Evolutionary conservation across 139 green algal species (phyloP), one percentile per base, ranked within the genome.

Genomic region (Spirogloea muscicola): DNA sequence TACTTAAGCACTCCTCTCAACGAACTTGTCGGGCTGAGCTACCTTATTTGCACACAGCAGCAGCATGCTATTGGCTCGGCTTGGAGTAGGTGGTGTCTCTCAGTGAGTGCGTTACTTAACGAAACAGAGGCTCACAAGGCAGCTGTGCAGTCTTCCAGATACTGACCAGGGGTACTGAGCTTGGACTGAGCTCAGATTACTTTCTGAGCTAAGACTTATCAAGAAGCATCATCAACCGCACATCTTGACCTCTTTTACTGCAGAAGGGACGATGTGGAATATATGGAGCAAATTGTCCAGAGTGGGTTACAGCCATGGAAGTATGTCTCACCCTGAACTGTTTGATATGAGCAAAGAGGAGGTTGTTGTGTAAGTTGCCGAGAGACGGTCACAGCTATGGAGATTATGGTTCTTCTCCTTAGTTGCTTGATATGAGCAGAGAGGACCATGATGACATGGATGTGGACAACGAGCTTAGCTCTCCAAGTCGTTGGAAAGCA

Each of bases 251-350:
- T 72, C 5, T 55, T 68, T 18, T 57, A 16, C 25, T 65, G 42
- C 65, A 74, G 65, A 21, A 67, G 31, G 34, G 33, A 21, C n/a
- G 44, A 38, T 42, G 60, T 9, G 70, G 70, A 0, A 77, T 79
- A 13, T 79, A 79, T 68, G 70, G 70, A 0, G 33, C 42, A 36
- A 79, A 79, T 76, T 78, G 27, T 18, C 25, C 60, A 3, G 62
- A 74, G 5, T 78, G 70, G 70, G 31, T 79, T 5, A 76, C 75
- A 31, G 59, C 70, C 34, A 76, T 77, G 68, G 68, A 77, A 58
- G 60, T 77, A 65, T n/a, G 46, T n/a, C 3, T n/a, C n/a, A n/a
- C n/a, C n/a, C n/a, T n/a, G n/a, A n/a, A n/a, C n/a, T n/a, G n/a
- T 34, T 62, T 61, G 40, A 52, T 10, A 37, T n/a, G 42, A 61